phyloP scores from a whole-genome alignment of 345 rosid genomes.

The Brassica incana region DNA sequence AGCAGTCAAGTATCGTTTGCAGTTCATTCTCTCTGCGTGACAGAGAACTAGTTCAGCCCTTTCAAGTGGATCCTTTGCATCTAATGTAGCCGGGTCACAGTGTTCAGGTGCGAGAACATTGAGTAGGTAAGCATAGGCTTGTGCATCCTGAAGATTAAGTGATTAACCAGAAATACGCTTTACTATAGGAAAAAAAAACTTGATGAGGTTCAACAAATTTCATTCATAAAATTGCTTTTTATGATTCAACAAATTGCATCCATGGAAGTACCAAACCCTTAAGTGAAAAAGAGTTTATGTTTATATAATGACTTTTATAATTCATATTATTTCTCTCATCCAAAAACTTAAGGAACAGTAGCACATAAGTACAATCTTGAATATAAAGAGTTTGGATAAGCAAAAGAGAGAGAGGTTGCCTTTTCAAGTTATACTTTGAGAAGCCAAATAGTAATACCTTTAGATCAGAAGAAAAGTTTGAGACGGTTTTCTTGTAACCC shows the following conservation, averaged over 20 bases:
- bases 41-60: slow-evolving; percentile 75
- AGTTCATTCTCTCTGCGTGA: slow-evolving; percentile 84
- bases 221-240: no score
- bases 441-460: slow-evolving; percentile 48
- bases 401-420: no score
- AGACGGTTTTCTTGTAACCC: slow-evolving; percentile 77
- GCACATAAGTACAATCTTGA: background rate
- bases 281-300: no score
- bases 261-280: no score
- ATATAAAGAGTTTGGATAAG: background rate
- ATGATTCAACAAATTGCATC: no score
- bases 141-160: slow-evolving; percentile 78
- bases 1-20: slow-evolving; percentile 78
- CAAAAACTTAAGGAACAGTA: background rate
- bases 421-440: no score
- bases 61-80: slow-evolving; percentile 63
- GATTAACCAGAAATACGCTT: slow-evolving; percentile 18
- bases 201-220: no score
- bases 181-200: background rate
- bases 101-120: slow-evolving; percentile 91
- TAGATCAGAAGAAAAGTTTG: slow-evolving; percentile 82
- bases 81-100: slow-evolving; percentile 73
- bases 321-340: no score
- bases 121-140: slow-evolving; percentile 82
- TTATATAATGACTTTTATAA: no score